A percentile compares a stretch with the other conserved stretches of the same genome.
phyloP scores from a whole-genome alignment of 1,139 yeast genomes.

The Pichia sp. region DNA sequence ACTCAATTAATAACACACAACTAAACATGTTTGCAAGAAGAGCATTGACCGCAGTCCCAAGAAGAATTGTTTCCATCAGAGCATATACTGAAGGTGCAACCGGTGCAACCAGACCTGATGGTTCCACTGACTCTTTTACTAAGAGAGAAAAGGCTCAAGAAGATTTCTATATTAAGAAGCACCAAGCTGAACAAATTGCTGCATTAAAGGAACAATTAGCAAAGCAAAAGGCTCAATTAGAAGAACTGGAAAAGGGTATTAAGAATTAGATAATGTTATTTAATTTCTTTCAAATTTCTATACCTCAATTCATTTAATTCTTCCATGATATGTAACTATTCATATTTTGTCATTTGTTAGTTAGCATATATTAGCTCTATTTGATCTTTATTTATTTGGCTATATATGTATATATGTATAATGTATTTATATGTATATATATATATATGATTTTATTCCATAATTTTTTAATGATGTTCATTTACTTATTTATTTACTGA shows the following conservation, averaged over 20 bases:
- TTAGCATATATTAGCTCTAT: no score
- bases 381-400: no score
- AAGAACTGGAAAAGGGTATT: constrained; percentile 29
- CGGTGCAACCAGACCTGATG: constrained; percentile 48
- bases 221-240: constrained; percentile 42
- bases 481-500: no score
- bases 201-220: constrained; percentile 45
- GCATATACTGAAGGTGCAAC: constrained; percentile 48
- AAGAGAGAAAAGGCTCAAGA: constrained; percentile 70
- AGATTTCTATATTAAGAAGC: constrained; percentile 54
- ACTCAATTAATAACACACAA: background rate
- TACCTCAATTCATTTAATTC: no score
- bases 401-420: no score
- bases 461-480: no score
- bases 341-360: no score
- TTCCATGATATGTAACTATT: background rate
- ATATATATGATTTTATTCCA: no score
- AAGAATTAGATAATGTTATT: no score
- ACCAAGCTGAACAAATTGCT: constrained; percentile 56
- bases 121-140: constrained; percentile 46
- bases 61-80: constrained; percentile 33
- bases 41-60: constrained; percentile 31
- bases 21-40: constrained; percentile 32
- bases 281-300: no score
- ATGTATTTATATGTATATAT: no score